Base-by-base conservation (phyloP, 495 filamentous ascomycete genomes). In the Collariella sp. region DNA sequence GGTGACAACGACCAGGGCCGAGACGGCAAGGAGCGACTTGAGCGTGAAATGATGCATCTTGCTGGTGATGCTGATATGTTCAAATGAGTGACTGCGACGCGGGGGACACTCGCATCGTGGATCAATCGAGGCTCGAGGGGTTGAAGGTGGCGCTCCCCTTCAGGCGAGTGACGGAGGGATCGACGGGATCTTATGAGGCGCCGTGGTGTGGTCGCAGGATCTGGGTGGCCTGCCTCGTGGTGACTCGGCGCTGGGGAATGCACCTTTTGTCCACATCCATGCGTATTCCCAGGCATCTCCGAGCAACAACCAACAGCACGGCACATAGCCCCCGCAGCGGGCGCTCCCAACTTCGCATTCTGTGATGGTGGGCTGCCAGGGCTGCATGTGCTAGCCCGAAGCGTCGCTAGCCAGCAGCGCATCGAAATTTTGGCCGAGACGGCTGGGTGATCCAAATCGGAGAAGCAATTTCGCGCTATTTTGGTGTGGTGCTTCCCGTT, bases 31-130 rank as follows among this genome's bases (percentile, higher is more conserved):
- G 42, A 65, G 56, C 31, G 62, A 62, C 57, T 52, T 53, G 13
- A 65, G 50, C n/a, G 62, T 61, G 58, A 52, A 58, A 44, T 49
- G 52, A 48, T 26, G 56, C 62, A 65, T 65, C 43, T 43, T 60
- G 39, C 15, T 1, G 34, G 29, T 33, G 38, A 35, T 41, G 38
- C 50, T 24, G 33, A 10, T 45, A 40, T 38, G 18, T 52, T 26
- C 13, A 54, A 58, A 56, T 35, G 54, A 55, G 24, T 47, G 56
- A 54, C 57, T 48, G 31, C 19, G 47, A 38, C 40, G 42, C 47
- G 57, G 1, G 19, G 7, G 9, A 36, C 16, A 24, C 35, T 29
- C 24, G 54, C 54, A 56, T 35, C 39, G 39, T 36, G 40, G 35
- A 47, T 6, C 13, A 40, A n/a, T 44, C 41, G 41, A 45, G 41